These are phyloP conservation scores for Thermochaetoides dissita DNA, from an alignment of 2,329 filamentous ascomycete genomes.

Conservation along the genomic window DNA sequence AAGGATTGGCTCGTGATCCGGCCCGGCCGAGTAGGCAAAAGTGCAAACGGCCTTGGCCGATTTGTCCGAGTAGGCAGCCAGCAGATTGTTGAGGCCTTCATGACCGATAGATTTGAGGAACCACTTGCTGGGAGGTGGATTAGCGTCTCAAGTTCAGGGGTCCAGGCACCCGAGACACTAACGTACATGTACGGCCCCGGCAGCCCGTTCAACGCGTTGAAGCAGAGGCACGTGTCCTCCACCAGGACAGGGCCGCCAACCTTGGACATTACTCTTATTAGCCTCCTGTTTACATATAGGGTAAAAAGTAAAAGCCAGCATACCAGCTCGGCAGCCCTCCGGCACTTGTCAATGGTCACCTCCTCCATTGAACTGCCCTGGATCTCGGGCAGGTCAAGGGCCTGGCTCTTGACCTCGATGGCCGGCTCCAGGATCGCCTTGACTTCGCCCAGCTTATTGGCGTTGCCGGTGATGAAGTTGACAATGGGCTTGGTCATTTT, in stretches of 20 bases:
- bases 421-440: constrained; percentile 66
- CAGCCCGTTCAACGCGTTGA: constrained; percentile 76
- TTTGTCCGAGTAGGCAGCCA: constrained; percentile 81
- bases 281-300: no score
- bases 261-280: constrained; percentile 27
- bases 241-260: constrained; percentile 78
- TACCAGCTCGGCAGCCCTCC: constrained; percentile 65
- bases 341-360: constrained; percentile 78
- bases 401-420: constrained; percentile 60
- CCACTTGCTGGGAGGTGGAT: constrained; percentile 58
- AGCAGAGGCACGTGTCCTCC: constrained; percentile 91
- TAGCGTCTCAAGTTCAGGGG: background rate
- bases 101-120: constrained; percentile 77
- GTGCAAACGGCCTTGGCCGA: constrained; percentile 88
- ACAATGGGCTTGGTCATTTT: constrained; percentile 28
- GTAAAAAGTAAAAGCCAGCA: no score
- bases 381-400: constrained; percentile 73
- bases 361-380: constrained; percentile 78
- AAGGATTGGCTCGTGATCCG: constrained; percentile 66
- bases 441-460: constrained; percentile 85
- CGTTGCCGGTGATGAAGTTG: constrained; percentile 94
- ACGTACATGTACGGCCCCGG: constrained; percentile 89
- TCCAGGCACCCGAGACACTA: no score
- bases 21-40: constrained; percentile 80
- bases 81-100: constrained; percentile 74